Conservation (phyloP, 495 filamentous ascomycete genomes). For the Trichoderma gamsii region DNA sequence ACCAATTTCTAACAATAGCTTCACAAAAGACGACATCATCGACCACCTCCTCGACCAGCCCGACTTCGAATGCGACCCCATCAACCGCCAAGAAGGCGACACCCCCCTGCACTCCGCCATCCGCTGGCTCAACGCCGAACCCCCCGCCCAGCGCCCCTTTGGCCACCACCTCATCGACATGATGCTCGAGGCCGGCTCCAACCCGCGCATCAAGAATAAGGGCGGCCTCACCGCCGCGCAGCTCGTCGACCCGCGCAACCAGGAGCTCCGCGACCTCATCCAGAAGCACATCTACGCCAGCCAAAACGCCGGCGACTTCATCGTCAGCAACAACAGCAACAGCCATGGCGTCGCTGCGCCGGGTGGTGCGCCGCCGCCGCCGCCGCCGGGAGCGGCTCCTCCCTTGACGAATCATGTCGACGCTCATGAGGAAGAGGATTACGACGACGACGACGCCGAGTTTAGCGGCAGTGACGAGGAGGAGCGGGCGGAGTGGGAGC, state of each 20-base stretch:
- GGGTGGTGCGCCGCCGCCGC: constrained; percentile 13
- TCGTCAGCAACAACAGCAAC: constrained; percentile 26
- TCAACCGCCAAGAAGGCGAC: constrained; percentile 73
- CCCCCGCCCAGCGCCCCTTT: constrained; percentile 51
- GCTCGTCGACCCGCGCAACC: constrained; percentile 68
- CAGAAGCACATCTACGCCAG: constrained; percentile 70
- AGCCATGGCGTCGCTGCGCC: constrained; percentile 14
- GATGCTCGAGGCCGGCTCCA: constrained; percentile 80
- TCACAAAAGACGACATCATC: constrained; percentile 71
- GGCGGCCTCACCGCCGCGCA: constrained; percentile 61
- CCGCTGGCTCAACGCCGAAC: constrained; percentile 67
- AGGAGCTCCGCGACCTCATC: constrained; percentile 58
- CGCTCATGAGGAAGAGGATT: constrained; percentile 19
- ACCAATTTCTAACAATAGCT: neutral
- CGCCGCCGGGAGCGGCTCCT: neutral
- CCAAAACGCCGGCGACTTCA: constrained; percentile 46
- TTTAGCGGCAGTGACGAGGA: constrained; percentile 49
- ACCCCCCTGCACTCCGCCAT: constrained; percentile 88
- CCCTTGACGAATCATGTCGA: constrained; percentile 12
- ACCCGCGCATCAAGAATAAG: constrained; percentile 53
- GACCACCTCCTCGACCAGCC: constrained; percentile 91
- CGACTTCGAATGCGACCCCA: constrained; percentile 87
- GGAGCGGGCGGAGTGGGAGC: constrained; percentile 47
- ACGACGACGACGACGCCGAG: constrained; percentile 42
- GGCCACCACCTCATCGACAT: constrained; percentile 72